Evolutionary conservation across 495 filamentous ascomycete species (phyloP), one percentile per base, ranked within the genome.

Genomic region (Penicillium desertorum): DNA sequence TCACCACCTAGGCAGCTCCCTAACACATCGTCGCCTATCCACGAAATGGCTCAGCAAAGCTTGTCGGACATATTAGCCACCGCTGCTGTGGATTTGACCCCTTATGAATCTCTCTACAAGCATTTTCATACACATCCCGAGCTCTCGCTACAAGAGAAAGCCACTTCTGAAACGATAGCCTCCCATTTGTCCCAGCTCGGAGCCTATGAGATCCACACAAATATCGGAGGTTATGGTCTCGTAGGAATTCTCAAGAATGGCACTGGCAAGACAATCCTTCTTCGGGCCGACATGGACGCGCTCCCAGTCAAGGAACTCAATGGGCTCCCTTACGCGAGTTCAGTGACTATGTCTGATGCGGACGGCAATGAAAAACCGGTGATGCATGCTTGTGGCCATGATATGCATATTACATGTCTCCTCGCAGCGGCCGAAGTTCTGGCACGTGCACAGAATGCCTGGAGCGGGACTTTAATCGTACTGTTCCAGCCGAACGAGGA

Each of bases 351-450:
- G 74, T 50, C 48, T 8, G 77, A 81, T 50, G 62, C 69, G 9
- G 73, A 77, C 23, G 75, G 73, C 0, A 44, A 65, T 11, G 70
- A 74, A 36, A 79, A 79, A 45, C 78, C 79, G 0, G 78, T 81
- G 4, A 82, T 82, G 80, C 80, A 81, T 56, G 80, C 80, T 14
- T 82, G 81, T 50, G 81, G 80, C 2, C 81, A 84, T 62, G 81
- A 84, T 43, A 80, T 83, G 75, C 81, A 84, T 36, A 72, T 84
- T 3, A 82, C 81, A 0, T 79, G 74, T 59, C 72, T 83, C 0
- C 70, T 83, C 4, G 81, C 78, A 0, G 75, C 79, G 0, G 73
- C 80, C 0, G 79, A 83, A 46, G 60, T 58, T 0, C 66, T 83
- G 0, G 66, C 57, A 8, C 58, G 55, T 3, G 61, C 59, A 5